phyloP scores from a whole-genome alignment of 176 grass and related monocot species.

The Juncus effusus region DNA sequence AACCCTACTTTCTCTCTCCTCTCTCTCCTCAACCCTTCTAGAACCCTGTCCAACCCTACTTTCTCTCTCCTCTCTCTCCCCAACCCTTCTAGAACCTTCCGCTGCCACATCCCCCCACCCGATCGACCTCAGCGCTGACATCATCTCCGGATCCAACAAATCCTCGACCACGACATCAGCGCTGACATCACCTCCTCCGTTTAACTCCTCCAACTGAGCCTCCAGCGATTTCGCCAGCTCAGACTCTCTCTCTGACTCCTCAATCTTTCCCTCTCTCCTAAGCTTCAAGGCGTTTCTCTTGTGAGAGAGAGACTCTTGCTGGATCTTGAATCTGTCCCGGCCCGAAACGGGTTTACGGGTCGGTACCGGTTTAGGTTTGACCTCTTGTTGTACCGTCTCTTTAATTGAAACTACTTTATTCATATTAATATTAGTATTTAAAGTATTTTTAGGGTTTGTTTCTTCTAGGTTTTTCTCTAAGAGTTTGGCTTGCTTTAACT shows the following conservation, averaged over 20 bases:
- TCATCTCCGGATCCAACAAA: constrained; percentile 83
- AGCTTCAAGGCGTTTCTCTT: constrained; percentile 91
- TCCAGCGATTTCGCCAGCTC: constrained; percentile 82
- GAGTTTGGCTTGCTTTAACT: constrained; percentile 74
- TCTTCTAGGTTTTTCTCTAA: constrained; percentile 56
- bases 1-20: constrained; percentile 31
- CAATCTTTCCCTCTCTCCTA: constrained; percentile 73
- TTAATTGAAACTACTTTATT: constrained; percentile 15
- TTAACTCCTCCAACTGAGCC: constrained; percentile 72
- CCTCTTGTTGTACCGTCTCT: no score
- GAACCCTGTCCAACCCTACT: constrained; percentile 13
- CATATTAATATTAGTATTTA: constrained; percentile 4
- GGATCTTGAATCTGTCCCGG: constrained; percentile 79
- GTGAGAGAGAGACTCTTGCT: constrained; percentile 80
- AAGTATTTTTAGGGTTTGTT: constrained; percentile 30
- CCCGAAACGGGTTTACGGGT: constrained; percentile 56
- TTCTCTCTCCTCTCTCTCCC: constrained; percentile 37
- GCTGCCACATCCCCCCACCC: constrained; percentile 51
- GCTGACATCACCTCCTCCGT: constrained; percentile 39
- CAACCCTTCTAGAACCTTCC: constrained; percentile 39
- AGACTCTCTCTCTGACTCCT: constrained; percentile 70
- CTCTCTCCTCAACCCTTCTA: constrained; percentile 35
- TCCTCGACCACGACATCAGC: constrained; percentile 54
- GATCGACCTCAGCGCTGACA: constrained; percentile 71
- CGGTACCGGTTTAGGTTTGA: constrained; percentile 28